phyloP scores from a whole-genome alignment of 1,284 basidiomycete species.

The Puccinia hordei region DNA sequence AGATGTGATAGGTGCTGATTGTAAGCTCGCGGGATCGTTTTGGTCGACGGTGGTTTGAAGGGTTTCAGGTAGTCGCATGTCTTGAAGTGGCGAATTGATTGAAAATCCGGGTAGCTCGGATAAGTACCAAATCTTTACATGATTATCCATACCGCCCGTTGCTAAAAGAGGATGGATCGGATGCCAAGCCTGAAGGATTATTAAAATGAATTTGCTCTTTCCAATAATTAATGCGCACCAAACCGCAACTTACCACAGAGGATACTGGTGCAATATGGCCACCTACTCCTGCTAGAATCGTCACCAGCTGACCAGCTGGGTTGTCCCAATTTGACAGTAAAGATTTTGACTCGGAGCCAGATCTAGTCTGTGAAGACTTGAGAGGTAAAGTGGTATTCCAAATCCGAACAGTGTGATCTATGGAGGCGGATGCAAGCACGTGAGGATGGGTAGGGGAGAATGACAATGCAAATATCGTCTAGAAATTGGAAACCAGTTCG shows the following conservation, averaged over 20 bases:
- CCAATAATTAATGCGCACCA: not conserved
- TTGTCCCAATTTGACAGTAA: slow-evolving; percentile 29
- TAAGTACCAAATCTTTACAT: slow-evolving; percentile 29
- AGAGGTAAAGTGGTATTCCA: slow-evolving; percentile 56
- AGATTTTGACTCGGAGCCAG: slow-evolving; percentile 1
- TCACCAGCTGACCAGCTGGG: slow-evolving; percentile 16
- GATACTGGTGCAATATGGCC: slow-evolving; percentile 20
- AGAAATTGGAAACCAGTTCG: not conserved
- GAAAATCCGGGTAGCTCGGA: slow-evolving; percentile 10
- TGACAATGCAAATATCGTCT: slow-evolving; percentile 55
- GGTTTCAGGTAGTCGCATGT: not conserved
- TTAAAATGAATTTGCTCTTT: not conserved
- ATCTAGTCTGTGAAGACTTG: slow-evolving; percentile 12
- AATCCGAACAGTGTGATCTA: slow-evolving; percentile 57
- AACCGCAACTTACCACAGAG: slow-evolving; percentile 14
- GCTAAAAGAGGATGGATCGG: slow-evolving; percentile 26
- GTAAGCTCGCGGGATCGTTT: not conserved
- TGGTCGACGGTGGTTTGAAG: slow-evolving; percentile 1
- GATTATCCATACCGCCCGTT: slow-evolving; percentile 34
- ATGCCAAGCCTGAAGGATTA: slow-evolving; percentile 22
- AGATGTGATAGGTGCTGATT: slow-evolving; percentile 4
- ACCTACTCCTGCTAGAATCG: slow-evolving; percentile 13
- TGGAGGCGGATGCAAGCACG: slow-evolving; percentile 57
- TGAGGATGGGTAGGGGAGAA: slow-evolving; percentile 56
- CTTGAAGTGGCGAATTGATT: not conserved